Evolutionary conservation across 441 rosid genomes (phyloP).

Genomic region (Eruca vesicaria): DNA sequence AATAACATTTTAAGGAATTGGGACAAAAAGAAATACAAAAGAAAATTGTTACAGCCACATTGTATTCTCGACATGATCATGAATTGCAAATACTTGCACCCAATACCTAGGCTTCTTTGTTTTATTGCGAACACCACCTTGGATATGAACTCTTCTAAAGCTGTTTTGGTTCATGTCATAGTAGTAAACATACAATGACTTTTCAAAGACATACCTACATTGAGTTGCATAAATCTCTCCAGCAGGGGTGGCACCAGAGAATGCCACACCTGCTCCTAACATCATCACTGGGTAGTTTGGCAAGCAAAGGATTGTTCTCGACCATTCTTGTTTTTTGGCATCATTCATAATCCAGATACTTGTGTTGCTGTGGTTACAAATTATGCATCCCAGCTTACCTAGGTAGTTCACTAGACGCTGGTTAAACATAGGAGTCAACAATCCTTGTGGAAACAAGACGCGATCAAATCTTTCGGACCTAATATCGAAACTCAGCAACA

Average conservation of each 20-base stretch:
- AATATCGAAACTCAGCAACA: not conserved
- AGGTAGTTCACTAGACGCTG: not conserved
- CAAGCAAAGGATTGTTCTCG: not conserved
- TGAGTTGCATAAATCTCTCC: not conserved
- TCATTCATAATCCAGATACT: not conserved
- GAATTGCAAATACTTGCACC: not conserved
- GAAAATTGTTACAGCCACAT: no score
- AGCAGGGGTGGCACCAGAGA: not conserved
- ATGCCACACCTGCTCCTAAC: not conserved
- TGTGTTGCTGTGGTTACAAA: not conserved
- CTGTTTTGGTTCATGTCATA: not conserved
- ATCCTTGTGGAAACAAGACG: not conserved
- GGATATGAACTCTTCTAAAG: not conserved
- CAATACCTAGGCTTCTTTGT: not conserved
- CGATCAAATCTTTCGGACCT: not conserved
- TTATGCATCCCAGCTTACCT: not conserved
- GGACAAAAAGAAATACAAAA: no score
- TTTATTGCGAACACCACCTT: not conserved
- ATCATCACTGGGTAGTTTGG: not conserved
- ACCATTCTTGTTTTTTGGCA: not conserved
- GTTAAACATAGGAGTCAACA: not conserved
- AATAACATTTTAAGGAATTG: no score
- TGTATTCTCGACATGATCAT: no score
- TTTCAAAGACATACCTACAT: not conserved
- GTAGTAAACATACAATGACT: not conserved